A percentile compares a stretch with the other conserved stretches of the same genome.
Evolutionary conservation across 2,329 filamentous ascomycete genomes (phyloP).

Genomic region (Colletotrichum endophyticum): DNA sequence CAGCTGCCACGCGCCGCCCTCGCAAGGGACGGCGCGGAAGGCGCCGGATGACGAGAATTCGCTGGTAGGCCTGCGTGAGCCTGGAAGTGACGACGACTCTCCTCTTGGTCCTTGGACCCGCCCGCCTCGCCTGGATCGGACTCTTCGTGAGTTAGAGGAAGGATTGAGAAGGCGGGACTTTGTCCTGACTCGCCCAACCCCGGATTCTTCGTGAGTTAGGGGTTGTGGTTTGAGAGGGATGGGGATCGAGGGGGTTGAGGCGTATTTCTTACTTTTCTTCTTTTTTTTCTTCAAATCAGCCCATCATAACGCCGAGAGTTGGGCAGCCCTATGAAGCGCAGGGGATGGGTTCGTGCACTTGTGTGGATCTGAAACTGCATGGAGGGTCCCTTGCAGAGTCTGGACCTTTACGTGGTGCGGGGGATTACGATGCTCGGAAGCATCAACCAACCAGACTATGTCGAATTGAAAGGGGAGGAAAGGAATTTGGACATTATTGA

Average conservation of each 20-base stretch:
- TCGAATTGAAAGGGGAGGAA: neutral
- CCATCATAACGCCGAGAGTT: constrained; percentile 40
- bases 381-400: constrained; percentile 22
- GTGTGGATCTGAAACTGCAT: constrained; percentile 15
- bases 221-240: neutral
- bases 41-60: constrained; percentile 20
- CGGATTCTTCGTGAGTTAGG: constrained; percentile 9
- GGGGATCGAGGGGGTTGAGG: neutral
- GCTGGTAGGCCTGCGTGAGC: constrained; percentile 22
- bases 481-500: neutral
- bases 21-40: neutral
- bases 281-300: constrained; percentile 24
- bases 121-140: constrained; percentile 9
- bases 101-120: neutral
- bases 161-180: constrained; percentile 9
- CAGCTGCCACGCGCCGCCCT: constrained; percentile 16
- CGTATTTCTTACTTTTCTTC: neutral
- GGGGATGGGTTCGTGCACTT: constrained; percentile 7
- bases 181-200: neutral
- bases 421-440: constrained; percentile 10
- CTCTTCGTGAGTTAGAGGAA: constrained; percentile 12
- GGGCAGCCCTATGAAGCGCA: constrained; percentile 32
- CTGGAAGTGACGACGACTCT: constrained; percentile 22
- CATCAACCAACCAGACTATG: constrained; percentile 26
- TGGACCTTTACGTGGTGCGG: constrained; percentile 23